Evolutionary conservation across 1,284 basidiomycete species (phyloP).

Genomic region (Ustilago hordei): DNA sequence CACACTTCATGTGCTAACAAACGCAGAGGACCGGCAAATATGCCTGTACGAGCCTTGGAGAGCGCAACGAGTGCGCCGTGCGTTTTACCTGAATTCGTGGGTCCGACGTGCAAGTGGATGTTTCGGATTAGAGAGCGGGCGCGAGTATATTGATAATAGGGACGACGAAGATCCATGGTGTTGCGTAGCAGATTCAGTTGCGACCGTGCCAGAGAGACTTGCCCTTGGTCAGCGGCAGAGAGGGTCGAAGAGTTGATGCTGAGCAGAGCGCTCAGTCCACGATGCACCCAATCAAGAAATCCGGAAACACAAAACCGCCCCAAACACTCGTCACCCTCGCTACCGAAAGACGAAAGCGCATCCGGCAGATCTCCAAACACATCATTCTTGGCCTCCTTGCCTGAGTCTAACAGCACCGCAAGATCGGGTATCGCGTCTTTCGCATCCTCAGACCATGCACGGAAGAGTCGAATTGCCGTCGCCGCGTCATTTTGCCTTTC

Average conservation of each 20-base stretch:
- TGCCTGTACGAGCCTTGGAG: constrained; percentile 79
- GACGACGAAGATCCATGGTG: constrained; percentile 54
- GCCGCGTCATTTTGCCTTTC: constrained; percentile 3
- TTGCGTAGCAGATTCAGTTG: constrained; percentile 46
- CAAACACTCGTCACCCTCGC: constrained; percentile 40
- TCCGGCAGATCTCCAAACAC: constrained; percentile 21
- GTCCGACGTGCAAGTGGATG: constrained; percentile 94
- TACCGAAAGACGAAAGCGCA: constrained; percentile 22
- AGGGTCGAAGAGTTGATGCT: not conserved
- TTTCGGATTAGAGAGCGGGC: constrained; percentile 76
- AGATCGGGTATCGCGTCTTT: constrained; percentile 17
- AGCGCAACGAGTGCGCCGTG: constrained; percentile 90
- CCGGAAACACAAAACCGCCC: constrained; percentile 31
- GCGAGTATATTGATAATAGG: constrained; percentile 67
- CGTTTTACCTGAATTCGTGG: constrained; percentile 97
- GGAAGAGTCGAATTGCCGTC: constrained; percentile 23
- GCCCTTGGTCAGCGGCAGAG: constrained; percentile 6
- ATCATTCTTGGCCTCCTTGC: not conserved
- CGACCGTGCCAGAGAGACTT: constrained; percentile 30
- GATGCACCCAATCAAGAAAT: constrained; percentile 49
- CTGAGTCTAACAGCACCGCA: constrained; percentile 19
- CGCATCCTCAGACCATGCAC: constrained; percentile 23
- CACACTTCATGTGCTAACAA: constrained; percentile 95
- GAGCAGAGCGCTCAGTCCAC: constrained; percentile 7
- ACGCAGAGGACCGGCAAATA: constrained; percentile 91